Evolutionary conservation across 129 eudicot species (phyloP).

Genomic region (Ambrosia artemisiifolia): DNA sequence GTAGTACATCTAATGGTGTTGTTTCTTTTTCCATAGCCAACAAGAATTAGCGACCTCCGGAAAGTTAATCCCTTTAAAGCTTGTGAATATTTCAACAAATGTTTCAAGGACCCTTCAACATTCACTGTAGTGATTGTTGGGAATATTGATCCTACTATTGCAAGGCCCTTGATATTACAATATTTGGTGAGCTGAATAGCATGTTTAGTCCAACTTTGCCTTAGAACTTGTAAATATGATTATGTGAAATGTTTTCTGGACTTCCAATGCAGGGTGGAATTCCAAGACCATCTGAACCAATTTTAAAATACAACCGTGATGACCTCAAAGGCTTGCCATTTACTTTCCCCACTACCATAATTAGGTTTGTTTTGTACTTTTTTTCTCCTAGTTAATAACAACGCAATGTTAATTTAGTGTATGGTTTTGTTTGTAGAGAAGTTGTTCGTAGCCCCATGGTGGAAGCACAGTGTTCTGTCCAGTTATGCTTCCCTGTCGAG

Average conservation of each 20-base stretch:
- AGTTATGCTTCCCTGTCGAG: constrained; percentile 77
- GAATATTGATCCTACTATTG: constrained; percentile 79
- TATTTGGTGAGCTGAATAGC: constrained; percentile 59
- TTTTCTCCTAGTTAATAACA: background rate
- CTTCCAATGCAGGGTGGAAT: constrained; percentile 80
- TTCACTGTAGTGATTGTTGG: constrained; percentile 93
- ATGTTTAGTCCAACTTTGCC: constrained; percentile 3
- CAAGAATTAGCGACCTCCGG: constrained; percentile 54
- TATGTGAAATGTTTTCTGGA: background rate
- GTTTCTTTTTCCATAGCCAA: constrained; percentile 55
- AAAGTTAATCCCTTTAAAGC: constrained; percentile 81
- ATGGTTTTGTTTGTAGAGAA: constrained; percentile 59
- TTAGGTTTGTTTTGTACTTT: constrained; percentile 41
- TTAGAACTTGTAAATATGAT: background rate
- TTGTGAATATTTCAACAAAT: constrained; percentile 73
- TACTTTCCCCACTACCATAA: constrained; percentile 63
- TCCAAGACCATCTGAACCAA: constrained; percentile 63
- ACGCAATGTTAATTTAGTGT: constrained; percentile 21
- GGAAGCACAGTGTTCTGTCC: constrained; percentile 97
- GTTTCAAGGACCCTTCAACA: constrained; percentile 90
- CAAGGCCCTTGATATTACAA: constrained; percentile 77
- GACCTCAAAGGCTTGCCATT: constrained; percentile 88
- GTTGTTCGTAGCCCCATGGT: constrained; percentile 96
- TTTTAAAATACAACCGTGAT: constrained; percentile 65
- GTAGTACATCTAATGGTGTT: constrained; percentile 6